A percentile compares a stretch with the other conserved stretches of the same genome.
Evolutionary conservation across 495 filamentous ascomycete species (phyloP).

Genomic region (Sphaerosporella brunnea): DNA sequence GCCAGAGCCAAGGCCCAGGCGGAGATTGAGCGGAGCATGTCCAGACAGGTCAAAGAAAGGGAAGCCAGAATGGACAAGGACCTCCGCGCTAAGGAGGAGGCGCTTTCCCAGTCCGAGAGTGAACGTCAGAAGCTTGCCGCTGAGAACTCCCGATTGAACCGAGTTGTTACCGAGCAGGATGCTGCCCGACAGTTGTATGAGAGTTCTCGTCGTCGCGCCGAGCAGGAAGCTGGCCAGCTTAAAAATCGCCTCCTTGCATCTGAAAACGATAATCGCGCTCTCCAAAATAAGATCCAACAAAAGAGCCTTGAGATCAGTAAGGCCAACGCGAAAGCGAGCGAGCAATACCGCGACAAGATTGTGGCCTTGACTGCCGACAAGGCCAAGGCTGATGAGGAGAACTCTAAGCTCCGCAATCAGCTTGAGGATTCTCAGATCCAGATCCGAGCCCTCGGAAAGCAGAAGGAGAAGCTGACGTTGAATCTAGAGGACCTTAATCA

Average conservation of each 20-base stretch:
- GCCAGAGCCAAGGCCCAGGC: constrained; percentile 67
- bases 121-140: constrained; percentile 56
- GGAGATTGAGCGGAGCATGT: constrained; percentile 60
- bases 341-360: constrained; percentile 66
- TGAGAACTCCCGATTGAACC: constrained; percentile 63
- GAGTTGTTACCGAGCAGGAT: constrained; percentile 75
- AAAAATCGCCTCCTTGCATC: constrained; percentile 82
- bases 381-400: constrained; percentile 63
- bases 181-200: constrained; percentile 59
- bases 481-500: constrained; percentile 87
- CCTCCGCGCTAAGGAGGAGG: constrained; percentile 50
- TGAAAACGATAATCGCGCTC: constrained; percentile 89
- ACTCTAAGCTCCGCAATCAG: constrained; percentile 61
- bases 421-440: constrained; percentile 74
- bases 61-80: constrained; percentile 62
- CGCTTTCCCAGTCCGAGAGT: constrained; percentile 53
- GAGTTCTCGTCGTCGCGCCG: constrained; percentile 38
- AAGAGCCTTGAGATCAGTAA: constrained; percentile 94
- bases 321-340: constrained; percentile 68
- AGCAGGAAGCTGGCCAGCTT: constrained; percentile 79
- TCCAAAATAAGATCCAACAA: constrained; percentile 91
- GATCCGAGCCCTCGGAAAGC: constrained; percentile 77
- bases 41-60: constrained; percentile 61
- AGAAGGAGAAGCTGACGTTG: constrained; percentile 83
- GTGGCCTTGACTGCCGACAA: constrained; percentile 68